Base-by-base conservation (phyloP, 345 rosid species). In the Barbarea vulgaris region DNA sequence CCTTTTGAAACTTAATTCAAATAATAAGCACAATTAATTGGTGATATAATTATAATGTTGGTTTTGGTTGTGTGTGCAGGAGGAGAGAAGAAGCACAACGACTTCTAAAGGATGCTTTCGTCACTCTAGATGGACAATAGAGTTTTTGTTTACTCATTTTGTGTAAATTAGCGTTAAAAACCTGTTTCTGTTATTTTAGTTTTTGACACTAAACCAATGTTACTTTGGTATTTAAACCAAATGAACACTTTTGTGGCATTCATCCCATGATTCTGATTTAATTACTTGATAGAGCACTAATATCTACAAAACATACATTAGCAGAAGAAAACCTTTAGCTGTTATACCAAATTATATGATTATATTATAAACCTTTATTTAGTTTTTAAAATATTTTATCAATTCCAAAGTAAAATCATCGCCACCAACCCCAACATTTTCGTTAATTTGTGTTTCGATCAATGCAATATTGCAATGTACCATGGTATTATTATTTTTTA, bases 1-100 rank as follows among this genome's bases (percentile, higher is more conserved):
- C n/a, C n/a, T n/a, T n/a, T n/a, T n/a, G n/a, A n/a, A n/a, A n/a
- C n/a, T n/a, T n/a, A n/a, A n/a, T n/a, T n/a, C n/a, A n/a, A n/a
- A n/a, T 24, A 24, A 1, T 1, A 24, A 24, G 25, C 25, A 24
- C 25, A 24, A 24, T 24, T 24, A 24, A 24, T 24, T 24, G 25
- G 25, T 24, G 25, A 24, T 24, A 24, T 24, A 24, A 3, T 24
- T 24, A 24, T 24, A 24, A 3, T 24, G 30, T 3, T 28, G 30
- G 30, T 28, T 28, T 28, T 28, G 30, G 30, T 28, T 28, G 30
- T 28, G 30, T n/a, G n/a, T n/a, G 4, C 30, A 91, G 93, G 87
- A 84, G 89, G 74, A 87, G 98, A 83, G 93, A 93, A 75, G 93
- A 89, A 76, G 89, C 93, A 21, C 96, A 81, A 44, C 69, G 78